Evolutionary conservation across 352 stramenopile species (phyloP).

Genomic region (Pythium monospermum): DNA sequence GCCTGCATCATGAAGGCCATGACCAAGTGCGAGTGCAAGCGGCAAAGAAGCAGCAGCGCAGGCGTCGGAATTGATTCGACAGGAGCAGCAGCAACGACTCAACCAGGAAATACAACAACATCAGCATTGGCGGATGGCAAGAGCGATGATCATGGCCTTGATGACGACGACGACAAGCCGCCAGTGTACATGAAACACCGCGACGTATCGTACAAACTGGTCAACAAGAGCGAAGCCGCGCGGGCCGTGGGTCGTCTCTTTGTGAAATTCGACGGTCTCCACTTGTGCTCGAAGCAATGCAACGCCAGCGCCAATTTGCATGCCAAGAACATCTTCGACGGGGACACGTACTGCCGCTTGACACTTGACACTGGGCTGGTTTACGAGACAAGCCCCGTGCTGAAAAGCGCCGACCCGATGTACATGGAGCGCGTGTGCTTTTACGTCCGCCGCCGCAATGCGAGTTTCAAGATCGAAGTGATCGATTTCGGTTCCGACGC

Average conservation of each 20-base stretch:
- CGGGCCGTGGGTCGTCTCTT: slow-evolving; percentile 53
- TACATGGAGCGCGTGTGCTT: slow-evolving; percentile 82
- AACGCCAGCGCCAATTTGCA: slow-evolving; percentile 53
- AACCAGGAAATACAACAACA: neutral
- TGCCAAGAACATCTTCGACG: slow-evolving; percentile 84
- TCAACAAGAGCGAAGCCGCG: slow-evolving; percentile 40
- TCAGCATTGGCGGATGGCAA: too few species aligned
- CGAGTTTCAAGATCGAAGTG: slow-evolving; percentile 59
- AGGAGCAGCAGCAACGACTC: neutral
- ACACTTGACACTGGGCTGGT: slow-evolving; percentile 57
- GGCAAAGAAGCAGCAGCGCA: neutral
- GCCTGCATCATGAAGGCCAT: slow-evolving; percentile 86
- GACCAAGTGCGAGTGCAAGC: slow-evolving; percentile 62
- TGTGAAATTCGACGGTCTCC: slow-evolving; percentile 71
- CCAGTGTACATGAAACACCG: slow-evolving; percentile 16
- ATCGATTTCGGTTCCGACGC: slow-evolving; percentile 83
- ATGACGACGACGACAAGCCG: neutral
- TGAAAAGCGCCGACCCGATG: slow-evolving; percentile 85
- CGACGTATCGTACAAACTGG: slow-evolving; percentile 36
- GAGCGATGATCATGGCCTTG: too few species aligned
- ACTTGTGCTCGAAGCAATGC: slow-evolving; percentile 84
- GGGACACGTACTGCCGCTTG: slow-evolving; percentile 80
- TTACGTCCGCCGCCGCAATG: slow-evolving; percentile 53
- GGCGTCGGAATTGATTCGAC: neutral
- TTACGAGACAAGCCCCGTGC: slow-evolving; percentile 76